These are phyloP conservation scores for Penicillium sp. DNA, from an alignment of 2,329 filamentous ascomycete species.

Conservation along the genomic window DNA sequence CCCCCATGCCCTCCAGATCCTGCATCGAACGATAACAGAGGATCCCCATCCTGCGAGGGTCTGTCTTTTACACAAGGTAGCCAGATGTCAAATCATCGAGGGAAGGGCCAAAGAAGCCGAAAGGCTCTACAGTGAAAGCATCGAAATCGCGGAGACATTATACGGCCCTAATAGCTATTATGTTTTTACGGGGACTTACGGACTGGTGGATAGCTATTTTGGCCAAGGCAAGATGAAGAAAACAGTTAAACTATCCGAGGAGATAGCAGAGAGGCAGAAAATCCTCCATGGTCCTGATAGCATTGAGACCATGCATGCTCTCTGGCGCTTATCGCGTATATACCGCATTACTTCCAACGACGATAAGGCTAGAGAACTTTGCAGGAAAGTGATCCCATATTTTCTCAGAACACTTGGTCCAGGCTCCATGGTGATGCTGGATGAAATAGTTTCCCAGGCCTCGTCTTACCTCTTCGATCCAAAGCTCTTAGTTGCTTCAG, in stretches of 20 bases:
- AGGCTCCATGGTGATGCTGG: neutral
- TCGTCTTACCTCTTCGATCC: neutral
- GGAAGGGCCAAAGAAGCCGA: conserved; percentile 20
- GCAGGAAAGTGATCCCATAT: neutral
- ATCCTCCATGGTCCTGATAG: neutral
- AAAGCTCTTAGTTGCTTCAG: neutral
- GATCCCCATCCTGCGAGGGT: neutral
- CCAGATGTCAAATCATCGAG: conserved; percentile 9
- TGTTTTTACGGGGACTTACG: neutral
- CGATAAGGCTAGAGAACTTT: neutral
- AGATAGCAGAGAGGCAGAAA: neutral
- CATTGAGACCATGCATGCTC: neutral
- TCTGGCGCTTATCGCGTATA: neutral
- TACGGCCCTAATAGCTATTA: neutral
- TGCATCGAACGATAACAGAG: neutral
- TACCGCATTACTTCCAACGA: neutral
- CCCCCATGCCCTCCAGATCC: conserved; percentile 18
- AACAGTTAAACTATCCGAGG: neutral
- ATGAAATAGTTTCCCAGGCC: neutral
- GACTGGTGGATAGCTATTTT: neutral
- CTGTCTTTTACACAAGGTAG: neutral
- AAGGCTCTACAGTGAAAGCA: neutral
- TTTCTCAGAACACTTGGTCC: neutral
- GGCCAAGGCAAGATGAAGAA: neutral
- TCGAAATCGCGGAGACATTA: neutral